Base-by-base conservation (phyloP, 2,329 filamentous ascomycete genomes). In the Pseudocercospora fijiensis region DNA sequence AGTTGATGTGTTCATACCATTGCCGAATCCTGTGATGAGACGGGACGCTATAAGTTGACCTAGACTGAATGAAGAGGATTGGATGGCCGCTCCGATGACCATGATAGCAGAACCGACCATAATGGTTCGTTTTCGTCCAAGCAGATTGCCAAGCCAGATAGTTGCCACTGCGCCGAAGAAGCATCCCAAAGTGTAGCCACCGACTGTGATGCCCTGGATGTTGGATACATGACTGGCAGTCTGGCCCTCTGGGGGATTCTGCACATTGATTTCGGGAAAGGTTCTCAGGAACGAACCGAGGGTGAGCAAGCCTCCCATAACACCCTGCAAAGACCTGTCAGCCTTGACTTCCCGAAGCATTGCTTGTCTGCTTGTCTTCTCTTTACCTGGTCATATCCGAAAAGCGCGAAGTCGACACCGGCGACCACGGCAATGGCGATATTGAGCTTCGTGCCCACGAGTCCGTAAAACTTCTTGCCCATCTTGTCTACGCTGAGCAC, bases 41-140 rank as follows among this genome's bases (percentile, higher is more conserved):
- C 83, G 76, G 3, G 80, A 79, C 10, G 80, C 78, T 22, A 84
- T 79, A 20, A 82, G 78, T 57, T 78, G 76, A 20, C 75, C 77
- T 9, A 81, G 78, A 65, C 77, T 74, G 66, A 80, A 83, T 1
- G 81, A 79, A 11, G 81, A 74, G 13, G 84, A 76, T 70, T 89
- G 87, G 41, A 89, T 82, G 8, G 84, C 78, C 33, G 85, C 85
- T 13, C 86, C 86, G 33, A 87, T 60, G 16, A 86, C 77, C 81
- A 87, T 85, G 67, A 89, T 82, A 10, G 77, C 66, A 8, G 82
- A 82, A 16, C 87, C 87, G n/a, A 85, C 78, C 69, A 88, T 84
- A 58, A 87, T 86, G 1, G 82, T 83, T 43, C 83, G 77, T 72
- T 82, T 80, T 33, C 86, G 80, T 24, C 86, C 86, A 45, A 88